These are phyloP conservation scores for Venturia oleaginea DNA, from an alignment of 2,329 filamentous ascomycete genomes.

Conservation along the genomic window DNA sequence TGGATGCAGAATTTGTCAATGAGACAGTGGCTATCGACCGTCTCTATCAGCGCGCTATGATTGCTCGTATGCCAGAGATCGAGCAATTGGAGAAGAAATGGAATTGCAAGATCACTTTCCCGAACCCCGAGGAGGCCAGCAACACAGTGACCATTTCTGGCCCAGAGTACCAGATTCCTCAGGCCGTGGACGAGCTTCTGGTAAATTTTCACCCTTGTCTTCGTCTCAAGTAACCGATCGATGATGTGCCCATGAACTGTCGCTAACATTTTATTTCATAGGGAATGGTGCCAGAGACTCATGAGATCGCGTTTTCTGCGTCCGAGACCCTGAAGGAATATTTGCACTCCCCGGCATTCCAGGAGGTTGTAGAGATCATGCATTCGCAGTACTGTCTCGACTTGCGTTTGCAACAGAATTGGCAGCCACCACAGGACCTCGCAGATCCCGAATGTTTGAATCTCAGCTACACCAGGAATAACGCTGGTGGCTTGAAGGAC, in stretches of 20 bases:
- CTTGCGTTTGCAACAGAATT: slow-evolving; percentile 55
- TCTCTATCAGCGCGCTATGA: slow-evolving; percentile 87
- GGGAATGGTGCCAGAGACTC: slow-evolving; percentile 96
- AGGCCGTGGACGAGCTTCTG: slow-evolving; percentile 91
- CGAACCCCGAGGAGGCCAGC: slow-evolving; percentile 93
- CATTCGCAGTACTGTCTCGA: slow-evolving; percentile 90
- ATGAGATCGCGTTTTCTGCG: slow-evolving; percentile 78
- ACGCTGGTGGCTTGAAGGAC: slow-evolving; percentile 88
- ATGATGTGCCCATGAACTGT: background rate
- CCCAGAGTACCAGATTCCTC: slow-evolving; percentile 95
- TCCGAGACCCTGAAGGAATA: slow-evolving; percentile 69
- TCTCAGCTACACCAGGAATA: slow-evolving; percentile 81
- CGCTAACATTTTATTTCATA: slow-evolving; percentile 24
- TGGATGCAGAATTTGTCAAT: slow-evolving; percentile 92
- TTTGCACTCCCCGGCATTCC: slow-evolving; percentile 72
- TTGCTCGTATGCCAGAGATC: slow-evolving; percentile 78
- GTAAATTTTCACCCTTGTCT: slow-evolving; percentile 32
- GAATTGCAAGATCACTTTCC: slow-evolving; percentile 99
- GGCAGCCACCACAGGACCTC: slow-evolving; percentile 24
- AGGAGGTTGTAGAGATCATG: slow-evolving; percentile 72
- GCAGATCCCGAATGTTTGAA: slow-evolving; percentile 42
- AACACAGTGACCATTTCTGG: slow-evolving; percentile 93
- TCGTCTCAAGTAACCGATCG: background rate
- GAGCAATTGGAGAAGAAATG: slow-evolving; percentile 97
- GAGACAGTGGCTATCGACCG: slow-evolving; percentile 83